These are phyloP conservation scores for Pseudopithomyces chartarum DNA, from an alignment of 2,329 filamentous ascomycete species.

Conservation along the genomic window DNA sequence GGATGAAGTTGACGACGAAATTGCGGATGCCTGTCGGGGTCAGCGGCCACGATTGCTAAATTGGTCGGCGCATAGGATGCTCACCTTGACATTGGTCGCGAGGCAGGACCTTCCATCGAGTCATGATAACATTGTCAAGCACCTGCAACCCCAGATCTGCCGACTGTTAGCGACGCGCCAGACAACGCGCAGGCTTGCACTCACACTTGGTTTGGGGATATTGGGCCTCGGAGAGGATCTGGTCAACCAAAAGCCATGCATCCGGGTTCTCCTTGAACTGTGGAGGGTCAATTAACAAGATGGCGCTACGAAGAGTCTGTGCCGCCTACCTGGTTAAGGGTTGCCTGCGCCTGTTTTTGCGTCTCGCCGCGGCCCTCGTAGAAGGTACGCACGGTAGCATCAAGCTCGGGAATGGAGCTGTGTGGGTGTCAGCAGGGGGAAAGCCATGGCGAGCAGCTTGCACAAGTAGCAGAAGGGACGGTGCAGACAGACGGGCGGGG, in stretches of 20 bases:
- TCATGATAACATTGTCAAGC: constrained; percentile 97
- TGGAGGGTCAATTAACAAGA: constrained; percentile 24
- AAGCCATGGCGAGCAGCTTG: neutral
- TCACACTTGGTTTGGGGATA: constrained; percentile 96
- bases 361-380: constrained; percentile 95
- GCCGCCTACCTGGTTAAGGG: constrained; percentile 81
- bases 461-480: neutral
- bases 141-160: constrained; percentile 92
- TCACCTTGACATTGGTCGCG: constrained; percentile 92
- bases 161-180: constrained; percentile 37
- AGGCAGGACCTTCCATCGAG: constrained; percentile 96
- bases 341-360: constrained; percentile 96
- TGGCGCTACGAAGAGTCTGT: neutral
- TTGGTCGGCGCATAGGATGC: constrained; percentile 25
- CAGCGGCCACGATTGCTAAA: constrained; percentile 4
- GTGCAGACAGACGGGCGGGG: neutral
- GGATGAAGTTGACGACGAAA: constrained; percentile 98
- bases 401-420: constrained; percentile 82
- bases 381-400: constrained; percentile 94
- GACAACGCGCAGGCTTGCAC: constrained; percentile 35
- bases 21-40: constrained; percentile 82
- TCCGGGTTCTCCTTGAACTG: constrained; percentile 99
- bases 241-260: constrained; percentile 95
- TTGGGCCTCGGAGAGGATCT: constrained; percentile 90
- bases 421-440: neutral